Evolutionary conservation across 2,329 filamentous ascomycete species (phyloP).

Genomic region (Achaetomium macrosporum): DNA sequence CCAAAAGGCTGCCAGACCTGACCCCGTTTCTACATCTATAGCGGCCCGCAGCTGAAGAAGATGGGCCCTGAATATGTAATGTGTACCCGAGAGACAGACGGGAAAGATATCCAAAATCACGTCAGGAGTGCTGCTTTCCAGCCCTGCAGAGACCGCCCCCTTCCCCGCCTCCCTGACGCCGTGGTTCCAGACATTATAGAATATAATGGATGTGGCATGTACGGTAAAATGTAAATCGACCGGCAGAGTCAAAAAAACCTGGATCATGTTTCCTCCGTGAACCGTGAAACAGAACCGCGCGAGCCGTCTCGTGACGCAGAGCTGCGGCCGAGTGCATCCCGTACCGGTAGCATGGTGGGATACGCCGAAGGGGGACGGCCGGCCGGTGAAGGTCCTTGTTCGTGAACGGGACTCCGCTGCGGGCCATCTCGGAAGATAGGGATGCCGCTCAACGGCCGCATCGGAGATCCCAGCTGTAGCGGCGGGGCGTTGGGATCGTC

Average conservation of each 20-base stretch:
- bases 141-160: not conserved
- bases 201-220: slow-evolving; percentile 16
- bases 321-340: slow-evolving; percentile 21
- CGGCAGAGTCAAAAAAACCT: not conserved
- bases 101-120: not conserved
- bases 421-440: slow-evolving; percentile 61
- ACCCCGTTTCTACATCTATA: not conserved
- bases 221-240: slow-evolving; percentile 10
- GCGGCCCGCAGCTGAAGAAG: not conserved
- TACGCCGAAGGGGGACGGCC: slow-evolving; percentile 28
- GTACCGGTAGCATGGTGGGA: slow-evolving; percentile 26
- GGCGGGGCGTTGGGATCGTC: slow-evolving; percentile 22
- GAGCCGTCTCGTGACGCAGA: slow-evolving; percentile 21
- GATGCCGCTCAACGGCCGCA: slow-evolving; percentile 55
- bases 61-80: not conserved
- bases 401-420: slow-evolving; percentile 55
- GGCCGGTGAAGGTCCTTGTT: slow-evolving; percentile 44
- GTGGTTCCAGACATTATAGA: slow-evolving; percentile 25
- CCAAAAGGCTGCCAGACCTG: not conserved
- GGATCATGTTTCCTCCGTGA: slow-evolving; percentile 23
- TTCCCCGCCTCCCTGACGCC: slow-evolving; percentile 11
- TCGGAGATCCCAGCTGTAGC: slow-evolving; percentile 50
- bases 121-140: not conserved
- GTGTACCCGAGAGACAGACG: not conserved
- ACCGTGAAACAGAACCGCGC: slow-evolving; percentile 22